Evolutionary conservation across 129 eudicot species (phyloP).

Genomic region (Heracleum sosnowskyi): DNA sequence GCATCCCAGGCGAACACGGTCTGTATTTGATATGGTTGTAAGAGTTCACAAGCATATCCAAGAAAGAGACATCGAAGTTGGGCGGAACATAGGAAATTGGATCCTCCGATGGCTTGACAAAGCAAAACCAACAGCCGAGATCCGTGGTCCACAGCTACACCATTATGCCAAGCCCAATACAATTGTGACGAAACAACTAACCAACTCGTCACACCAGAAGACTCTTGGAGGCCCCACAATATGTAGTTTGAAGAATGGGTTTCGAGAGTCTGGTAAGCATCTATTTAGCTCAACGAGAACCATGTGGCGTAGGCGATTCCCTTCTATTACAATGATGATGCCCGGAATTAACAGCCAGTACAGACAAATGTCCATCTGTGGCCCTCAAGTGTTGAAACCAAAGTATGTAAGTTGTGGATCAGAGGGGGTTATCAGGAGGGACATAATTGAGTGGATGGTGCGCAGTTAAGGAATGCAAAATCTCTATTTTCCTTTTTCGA

Average conservation of each 20-base stretch:
- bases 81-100: slow-evolving; percentile 70
- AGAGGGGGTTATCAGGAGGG: slow-evolving; percentile 51
- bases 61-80: slow-evolving; percentile 85
- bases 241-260: slow-evolving; percentile 18
- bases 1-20: slow-evolving; percentile 58
- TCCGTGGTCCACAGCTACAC: slow-evolving; percentile 38
- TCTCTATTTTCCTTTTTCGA: not conserved
- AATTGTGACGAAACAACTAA: slow-evolving; percentile 21
- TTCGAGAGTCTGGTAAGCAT: slow-evolving; percentile 41
- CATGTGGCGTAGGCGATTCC: slow-evolving; percentile 38
- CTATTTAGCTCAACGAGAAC: slow-evolving; percentile 43
- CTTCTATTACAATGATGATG: slow-evolving; percentile 35
- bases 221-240: slow-evolving; percentile 21
- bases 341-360: slow-evolving; percentile 42
- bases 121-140: slow-evolving; percentile 69
- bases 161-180: slow-evolving; percentile 14
- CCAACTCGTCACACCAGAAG: slow-evolving; percentile 26
- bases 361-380: slow-evolving; percentile 24
- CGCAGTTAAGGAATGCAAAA: slow-evolving; percentile 15
- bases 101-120: slow-evolving; percentile 79
- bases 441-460: slow-evolving; percentile 68
- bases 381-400: slow-evolving; percentile 19
- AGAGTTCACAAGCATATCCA: slow-evolving; percentile 66
- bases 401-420: slow-evolving; percentile 27
- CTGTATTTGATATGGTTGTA: slow-evolving; percentile 61